Conservation (phyloP, 2,329 filamentous ascomycete species). For the Pseudogymnoascus sp. region DNA sequence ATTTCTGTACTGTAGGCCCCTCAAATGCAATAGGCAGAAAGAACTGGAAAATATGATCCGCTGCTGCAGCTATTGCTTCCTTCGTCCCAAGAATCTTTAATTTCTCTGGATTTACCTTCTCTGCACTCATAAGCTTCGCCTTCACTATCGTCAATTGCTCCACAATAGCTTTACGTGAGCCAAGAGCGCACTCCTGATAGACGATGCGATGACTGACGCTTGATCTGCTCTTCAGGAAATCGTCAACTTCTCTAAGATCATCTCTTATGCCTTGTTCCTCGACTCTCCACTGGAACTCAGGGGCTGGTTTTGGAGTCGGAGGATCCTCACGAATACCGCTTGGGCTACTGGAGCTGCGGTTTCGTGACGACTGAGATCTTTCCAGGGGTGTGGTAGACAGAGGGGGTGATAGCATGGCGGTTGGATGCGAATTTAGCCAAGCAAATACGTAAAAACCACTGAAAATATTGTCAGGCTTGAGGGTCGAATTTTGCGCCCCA, state of each 20-base stretch:
- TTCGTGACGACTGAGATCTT: not conserved
- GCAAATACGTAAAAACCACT: slow-evolving; percentile 23
- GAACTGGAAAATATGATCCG: slow-evolving; percentile 33
- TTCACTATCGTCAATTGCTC: slow-evolving; percentile 7
- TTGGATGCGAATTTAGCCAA: slow-evolving; percentile 16
- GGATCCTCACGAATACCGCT: not conserved
- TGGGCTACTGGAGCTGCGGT: not conserved
- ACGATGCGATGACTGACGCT: slow-evolving; percentile 15
- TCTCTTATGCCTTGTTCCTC: slow-evolving; percentile 9
- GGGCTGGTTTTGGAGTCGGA: slow-evolving; percentile 4
- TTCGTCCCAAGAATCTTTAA: slow-evolving; percentile 21
- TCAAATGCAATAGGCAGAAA: slow-evolving; percentile 34
- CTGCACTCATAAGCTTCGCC: slow-evolving; percentile 3
- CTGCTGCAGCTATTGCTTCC: slow-evolving; percentile 35
- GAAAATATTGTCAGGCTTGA: slow-evolving; percentile 3
- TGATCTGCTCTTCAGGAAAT: slow-evolving; percentile 15
- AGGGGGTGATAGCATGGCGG: not conserved
- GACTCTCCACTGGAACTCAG: slow-evolving; percentile 1
- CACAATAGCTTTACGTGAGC: slow-evolving; percentile 11
- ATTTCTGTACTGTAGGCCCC: slow-evolving; percentile 34
- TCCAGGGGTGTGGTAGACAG: not conserved
- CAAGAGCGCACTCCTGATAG: slow-evolving; percentile 14
- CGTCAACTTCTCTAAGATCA: slow-evolving; percentile 18
- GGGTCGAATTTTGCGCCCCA: not conserved
- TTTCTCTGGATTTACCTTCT: slow-evolving; percentile 14